Evolutionary conservation across 2,329 filamentous ascomycete genomes (phyloP).

Genomic region (Pseudocercospora crystallina): DNA sequence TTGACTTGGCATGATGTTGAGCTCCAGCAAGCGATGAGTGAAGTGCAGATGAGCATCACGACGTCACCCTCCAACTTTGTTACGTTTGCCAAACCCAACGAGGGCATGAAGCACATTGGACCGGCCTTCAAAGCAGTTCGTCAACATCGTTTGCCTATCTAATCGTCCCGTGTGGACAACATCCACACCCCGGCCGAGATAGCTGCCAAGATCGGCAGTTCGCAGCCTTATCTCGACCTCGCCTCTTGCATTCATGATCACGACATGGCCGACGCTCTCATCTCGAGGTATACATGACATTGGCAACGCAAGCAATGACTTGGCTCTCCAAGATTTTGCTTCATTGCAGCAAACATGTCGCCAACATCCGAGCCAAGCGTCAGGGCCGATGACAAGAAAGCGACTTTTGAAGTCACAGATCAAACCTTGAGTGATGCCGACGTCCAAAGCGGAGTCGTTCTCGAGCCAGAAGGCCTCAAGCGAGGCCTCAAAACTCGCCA

Average conservation of each 20-base stretch:
- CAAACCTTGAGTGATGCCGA: neutral
- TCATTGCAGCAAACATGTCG: neutral
- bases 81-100: no score
- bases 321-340: no score
- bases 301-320: neutral
- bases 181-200: neutral
- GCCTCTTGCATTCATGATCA: neutral
- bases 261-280: no score
- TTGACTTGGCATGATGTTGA: no score
- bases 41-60: no score
- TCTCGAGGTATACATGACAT: neutral
- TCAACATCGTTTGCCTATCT: no score
- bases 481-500: neutral
- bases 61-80: no score
- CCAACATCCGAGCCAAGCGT: neutral
- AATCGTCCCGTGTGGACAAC: no score
- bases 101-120: no score
- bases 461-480: neutral
- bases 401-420: neutral
- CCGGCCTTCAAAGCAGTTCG: no score
- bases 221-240: neutral
- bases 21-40: no score
- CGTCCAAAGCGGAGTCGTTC: neutral
- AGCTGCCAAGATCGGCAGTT: neutral
- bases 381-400: neutral